A percentile compares a stretch with the other conserved stretches of the same genome.
Conservation (phyloP, 2,329 filamentous ascomycete species). For the Talaromyces verruculosus region DNA sequence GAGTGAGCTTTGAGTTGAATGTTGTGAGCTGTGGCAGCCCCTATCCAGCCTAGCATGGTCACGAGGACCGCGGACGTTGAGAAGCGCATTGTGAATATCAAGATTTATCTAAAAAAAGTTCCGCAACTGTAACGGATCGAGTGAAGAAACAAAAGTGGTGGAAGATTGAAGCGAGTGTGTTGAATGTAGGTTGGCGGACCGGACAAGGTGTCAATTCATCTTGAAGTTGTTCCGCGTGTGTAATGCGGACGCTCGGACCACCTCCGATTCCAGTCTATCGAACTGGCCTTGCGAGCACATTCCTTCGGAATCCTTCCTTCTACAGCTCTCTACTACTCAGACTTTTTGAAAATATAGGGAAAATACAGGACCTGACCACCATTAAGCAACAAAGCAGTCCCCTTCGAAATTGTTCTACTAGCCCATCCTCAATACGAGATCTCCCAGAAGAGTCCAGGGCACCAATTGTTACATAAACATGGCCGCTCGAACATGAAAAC, state of each 20-base stretch:
- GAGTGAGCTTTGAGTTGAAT: conserved; percentile 92
- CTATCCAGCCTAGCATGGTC: conserved; percentile 57
- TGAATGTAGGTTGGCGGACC: conserved; percentile 2
- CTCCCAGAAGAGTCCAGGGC: neutral
- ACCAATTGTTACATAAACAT: neutral
- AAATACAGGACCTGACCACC: neutral
- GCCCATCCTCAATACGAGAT: neutral
- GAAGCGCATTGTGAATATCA: conserved; percentile 41
- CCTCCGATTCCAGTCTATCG: conserved; percentile 4
- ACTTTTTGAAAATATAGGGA: too few relatives aligned
- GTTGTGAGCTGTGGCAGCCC: conserved; percentile 77
- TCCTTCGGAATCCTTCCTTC: neutral
- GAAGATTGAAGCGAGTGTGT: neutral
- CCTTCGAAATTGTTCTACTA: neutral
- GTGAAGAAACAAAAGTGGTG: neutral
- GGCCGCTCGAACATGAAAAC: neutral
- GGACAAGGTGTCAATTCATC: conserved; percentile 20
- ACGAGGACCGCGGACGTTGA: conserved; percentile 44
- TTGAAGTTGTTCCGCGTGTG: conserved; percentile 1
- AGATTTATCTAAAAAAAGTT: neutral
- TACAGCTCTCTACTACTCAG: neutral
- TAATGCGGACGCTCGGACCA: conserved; percentile 19
- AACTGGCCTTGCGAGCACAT: neutral
- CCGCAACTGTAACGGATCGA: neutral
- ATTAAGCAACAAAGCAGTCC: neutral